Conservation (phyloP, 225 moss, liverwort and hornwort species). For the Climacium dendroides region DNA sequence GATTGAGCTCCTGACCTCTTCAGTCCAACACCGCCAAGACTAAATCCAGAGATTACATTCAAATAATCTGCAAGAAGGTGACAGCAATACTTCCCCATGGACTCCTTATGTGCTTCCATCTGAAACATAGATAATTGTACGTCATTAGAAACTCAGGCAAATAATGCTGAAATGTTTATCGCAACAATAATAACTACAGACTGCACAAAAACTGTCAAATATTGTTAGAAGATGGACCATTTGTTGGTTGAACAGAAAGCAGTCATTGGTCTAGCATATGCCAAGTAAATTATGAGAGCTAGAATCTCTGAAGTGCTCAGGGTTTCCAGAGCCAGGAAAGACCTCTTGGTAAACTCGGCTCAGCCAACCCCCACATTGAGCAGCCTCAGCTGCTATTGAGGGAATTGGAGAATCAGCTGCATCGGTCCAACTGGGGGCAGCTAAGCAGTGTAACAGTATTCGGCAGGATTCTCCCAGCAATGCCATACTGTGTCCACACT, state of each 20-base stretch:
- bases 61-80: slow-evolving; percentile 91
- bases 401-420: slow-evolving; percentile 8
- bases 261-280: neutral
- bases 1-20: slow-evolving; percentile 33
- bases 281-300: neutral
- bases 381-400: slow-evolving; percentile 26
- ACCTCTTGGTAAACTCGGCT: slow-evolving; percentile 97
- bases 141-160: neutral
- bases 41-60: slow-evolving; percentile 67
- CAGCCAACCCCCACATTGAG: slow-evolving; percentile 79
- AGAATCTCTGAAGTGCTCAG: neutral
- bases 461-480: slow-evolving; percentile 80
- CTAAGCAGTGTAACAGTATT: slow-evolving; percentile 64
- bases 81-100: slow-evolving; percentile 81
- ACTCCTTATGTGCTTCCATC: slow-evolving; percentile 91
- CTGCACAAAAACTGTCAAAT: neutral
- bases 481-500: slow-evolving; percentile 80
- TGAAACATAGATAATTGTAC: slow-evolving; percentile 9
- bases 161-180: neutral
- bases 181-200: neutral
- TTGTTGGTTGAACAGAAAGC: neutral
- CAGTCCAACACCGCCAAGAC: slow-evolving; percentile 42
- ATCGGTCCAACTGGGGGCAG: slow-evolving; percentile 42
- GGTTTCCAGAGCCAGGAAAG: neutral
- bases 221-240: neutral